Percentiles rank a stretch among this genome's conserved stretches.
phyloP scores from a whole-genome alignment of 371 early-diverging fungal species.

The Mucor ambiguus region DNA sequence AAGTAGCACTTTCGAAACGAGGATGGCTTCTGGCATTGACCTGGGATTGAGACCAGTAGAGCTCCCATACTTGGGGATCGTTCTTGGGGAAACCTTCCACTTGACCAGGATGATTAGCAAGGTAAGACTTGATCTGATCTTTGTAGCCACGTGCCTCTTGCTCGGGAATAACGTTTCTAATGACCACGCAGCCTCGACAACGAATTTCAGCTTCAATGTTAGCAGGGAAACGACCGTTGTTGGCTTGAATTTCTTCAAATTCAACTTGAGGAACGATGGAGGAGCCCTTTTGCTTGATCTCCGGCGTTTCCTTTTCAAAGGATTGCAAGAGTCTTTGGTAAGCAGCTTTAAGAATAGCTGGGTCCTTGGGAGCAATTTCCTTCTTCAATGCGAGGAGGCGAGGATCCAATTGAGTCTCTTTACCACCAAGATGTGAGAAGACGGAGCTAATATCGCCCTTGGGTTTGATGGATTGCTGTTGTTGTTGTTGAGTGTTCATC shows the following conservation, averaged over 20 bases:
- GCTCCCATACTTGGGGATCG: slow-evolving; percentile 44
- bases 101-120: slow-evolving; percentile 23
- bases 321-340: slow-evolving; percentile 29
- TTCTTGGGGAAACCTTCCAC: slow-evolving; percentile 37
- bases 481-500: neutral
- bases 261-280: slow-evolving; percentile 33
- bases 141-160: slow-evolving; percentile 37
- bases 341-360: slow-evolving; percentile 24
- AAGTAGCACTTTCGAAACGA: slow-evolving; percentile 27
- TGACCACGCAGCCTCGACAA: slow-evolving; percentile 39
- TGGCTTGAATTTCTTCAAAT: slow-evolving; percentile 30
- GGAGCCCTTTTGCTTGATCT: slow-evolving; percentile 35
- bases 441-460: slow-evolving; percentile 48
- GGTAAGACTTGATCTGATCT: slow-evolving; percentile 32
- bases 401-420: slow-evolving; percentile 27
- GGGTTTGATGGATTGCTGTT: slow-evolving; percentile 17
- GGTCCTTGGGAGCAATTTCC: slow-evolving; percentile 29
- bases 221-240: slow-evolving; percentile 38
- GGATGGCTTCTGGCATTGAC: slow-evolving; percentile 34
- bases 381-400: slow-evolving; percentile 30
- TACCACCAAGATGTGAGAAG: slow-evolving; percentile 39
- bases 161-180: slow-evolving; percentile 35
- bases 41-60: slow-evolving; percentile 43
- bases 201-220: slow-evolving; percentile 25
- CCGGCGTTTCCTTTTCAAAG: slow-evolving; percentile 30